Base-by-base conservation (phyloP, 1,284 basidiomycete genomes). In the Anthracocystis panici-leucophaei region DNA sequence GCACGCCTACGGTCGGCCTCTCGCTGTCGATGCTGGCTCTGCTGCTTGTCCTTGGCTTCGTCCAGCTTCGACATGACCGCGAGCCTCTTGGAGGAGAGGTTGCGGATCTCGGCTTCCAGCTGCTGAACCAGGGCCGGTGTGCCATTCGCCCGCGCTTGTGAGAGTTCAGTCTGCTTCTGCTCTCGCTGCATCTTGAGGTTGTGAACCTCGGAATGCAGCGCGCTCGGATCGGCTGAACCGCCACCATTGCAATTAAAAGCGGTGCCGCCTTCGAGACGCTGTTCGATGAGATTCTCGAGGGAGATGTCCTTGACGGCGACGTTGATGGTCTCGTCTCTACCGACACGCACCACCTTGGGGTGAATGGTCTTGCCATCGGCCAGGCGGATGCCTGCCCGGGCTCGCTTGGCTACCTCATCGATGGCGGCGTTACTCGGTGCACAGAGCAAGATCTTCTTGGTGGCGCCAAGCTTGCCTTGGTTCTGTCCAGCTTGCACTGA, bases 351-450 rank as follows among this genome's bases (percentile, higher is more conserved):
- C 5, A 99, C 91, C 61, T 92, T 95, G 27, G 92, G 90, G 18
- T 88, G 83, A 21, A 90, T 86, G 8, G 88, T 86, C 57, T 87
- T 87, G 52, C 90, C 90, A 27, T 89, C 87, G 11, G 90, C 85
- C 21, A 89, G 88, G 38, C 90, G 89, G 38, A 92, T 90, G 5
- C 92, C 91, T 40, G 93, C 91, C 84, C 92, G 93, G 44, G 98
- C 87, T 60, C 97, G 91, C 81, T 90, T 90, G 7, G 94, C 93
- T 27, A 99, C 91, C 87, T 99, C 97, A 84, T 99, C 95, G 56
- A 99, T 96, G 44, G 97, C 97, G 16, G 97, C 97, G 85, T 99
- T 99, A 88, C 93, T 96, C 1, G 97, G 97, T 0, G 97, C 97
- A 83, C 97, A 99, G 29, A 99, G 88, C 18, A 99, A 89, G 49